phyloP scores from a whole-genome alignment of 129 eudicot species.

The Scalesia atractyloides region DNA sequence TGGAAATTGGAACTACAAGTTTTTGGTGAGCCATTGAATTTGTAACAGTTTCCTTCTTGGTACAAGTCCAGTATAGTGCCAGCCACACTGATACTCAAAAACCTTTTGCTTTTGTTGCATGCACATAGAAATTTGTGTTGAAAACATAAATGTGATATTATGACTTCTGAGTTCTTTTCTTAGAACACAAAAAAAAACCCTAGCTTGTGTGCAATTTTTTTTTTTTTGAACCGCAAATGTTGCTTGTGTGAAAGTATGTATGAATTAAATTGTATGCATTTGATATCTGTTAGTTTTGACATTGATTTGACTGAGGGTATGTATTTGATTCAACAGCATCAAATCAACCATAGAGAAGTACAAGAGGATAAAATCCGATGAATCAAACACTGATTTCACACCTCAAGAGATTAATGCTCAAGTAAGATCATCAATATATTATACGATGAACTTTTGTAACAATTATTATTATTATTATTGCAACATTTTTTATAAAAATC shows the following conservation, averaged over 20 bases:
- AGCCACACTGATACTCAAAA: background rate
- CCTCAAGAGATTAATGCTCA: constrained; percentile 72
- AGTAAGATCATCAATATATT: constrained; percentile 34
- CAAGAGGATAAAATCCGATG: constrained; percentile 62
- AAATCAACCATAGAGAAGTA: constrained; percentile 73
- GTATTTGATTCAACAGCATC: constrained; percentile 45
- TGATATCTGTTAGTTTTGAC: background rate
- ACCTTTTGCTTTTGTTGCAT: constrained; percentile 19
- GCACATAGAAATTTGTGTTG: constrained; percentile 21
- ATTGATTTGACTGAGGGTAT: background rate
- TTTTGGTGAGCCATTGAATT: constrained; percentile 9
- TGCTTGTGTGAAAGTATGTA: no score
- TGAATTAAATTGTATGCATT: background rate
- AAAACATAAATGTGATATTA: constrained; percentile 19
- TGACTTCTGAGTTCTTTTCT: constrained; percentile 8
- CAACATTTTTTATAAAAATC: background rate
- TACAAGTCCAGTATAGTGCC: constrained; percentile 17
- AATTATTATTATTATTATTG: background rate
- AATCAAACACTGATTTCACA: constrained; percentile 37
- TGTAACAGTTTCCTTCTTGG: constrained; percentile 25
- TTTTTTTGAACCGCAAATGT: no score
- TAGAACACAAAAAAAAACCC: background rate
- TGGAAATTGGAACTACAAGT: constrained; percentile 25
- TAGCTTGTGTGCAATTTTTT: no score
- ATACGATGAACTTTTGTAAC: background rate